A percentile compares a stretch with the other conserved stretches of the same genome.
These are phyloP conservation scores for Bruguiera sexangula DNA, from an alignment of 345 rosid genomes.

Conservation along the genomic window DNA sequence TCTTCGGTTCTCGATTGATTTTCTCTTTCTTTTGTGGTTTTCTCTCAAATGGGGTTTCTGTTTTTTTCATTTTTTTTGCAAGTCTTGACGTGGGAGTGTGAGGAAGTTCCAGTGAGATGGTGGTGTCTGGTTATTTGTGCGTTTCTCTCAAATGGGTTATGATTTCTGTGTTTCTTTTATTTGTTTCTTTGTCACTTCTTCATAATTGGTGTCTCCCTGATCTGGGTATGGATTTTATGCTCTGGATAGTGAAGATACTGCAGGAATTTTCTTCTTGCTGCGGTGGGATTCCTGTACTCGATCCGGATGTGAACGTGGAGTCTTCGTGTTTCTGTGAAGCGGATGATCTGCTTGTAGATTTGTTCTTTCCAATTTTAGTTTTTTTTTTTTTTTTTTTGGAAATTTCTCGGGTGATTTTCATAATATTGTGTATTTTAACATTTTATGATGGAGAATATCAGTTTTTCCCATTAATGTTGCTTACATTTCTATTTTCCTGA, in stretches of 20 bases:
- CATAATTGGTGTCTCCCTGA: not conserved
- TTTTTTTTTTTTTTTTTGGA: not conserved
- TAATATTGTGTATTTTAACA: not conserved
- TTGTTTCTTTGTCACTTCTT: not conserved
- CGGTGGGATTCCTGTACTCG: not conserved
- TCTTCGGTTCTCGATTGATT: not conserved
- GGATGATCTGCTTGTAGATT: too few species aligned
- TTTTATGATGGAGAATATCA: not conserved
- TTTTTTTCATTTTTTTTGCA: too few species aligned
- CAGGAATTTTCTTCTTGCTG: not conserved
- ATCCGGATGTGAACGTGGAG: too few species aligned
- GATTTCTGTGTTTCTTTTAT: not conserved
- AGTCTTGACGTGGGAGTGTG: too few species aligned
- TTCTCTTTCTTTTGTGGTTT: not conserved
- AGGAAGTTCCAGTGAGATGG: too few species aligned
- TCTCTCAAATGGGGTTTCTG: not conserved
- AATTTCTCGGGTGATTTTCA: not conserved
- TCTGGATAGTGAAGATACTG: not conserved
- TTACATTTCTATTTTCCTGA: not conserved
- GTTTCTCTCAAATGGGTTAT: too few species aligned
- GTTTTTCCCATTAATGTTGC: not conserved
- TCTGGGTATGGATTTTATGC: not conserved
- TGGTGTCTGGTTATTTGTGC: too few species aligned
- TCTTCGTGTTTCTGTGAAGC: too few species aligned
- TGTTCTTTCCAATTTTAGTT: not conserved